Conservation (phyloP, 495 filamentous ascomycete genomes). For the Friedmanniomyces simplex region DNA sequence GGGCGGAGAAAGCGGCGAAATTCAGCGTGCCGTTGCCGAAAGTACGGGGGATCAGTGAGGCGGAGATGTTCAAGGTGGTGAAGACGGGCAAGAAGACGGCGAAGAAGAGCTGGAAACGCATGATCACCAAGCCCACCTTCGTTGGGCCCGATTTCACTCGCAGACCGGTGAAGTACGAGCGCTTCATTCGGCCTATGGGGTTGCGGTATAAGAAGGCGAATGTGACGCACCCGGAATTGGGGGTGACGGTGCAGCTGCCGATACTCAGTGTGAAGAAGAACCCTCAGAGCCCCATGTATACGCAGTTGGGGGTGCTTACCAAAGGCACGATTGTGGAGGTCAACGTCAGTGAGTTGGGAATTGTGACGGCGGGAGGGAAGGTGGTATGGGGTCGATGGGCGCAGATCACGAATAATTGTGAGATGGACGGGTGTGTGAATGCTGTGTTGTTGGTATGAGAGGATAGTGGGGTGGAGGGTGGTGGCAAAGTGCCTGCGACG, state of each 20-base stretch:
- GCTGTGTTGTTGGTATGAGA: conserved; percentile 34
- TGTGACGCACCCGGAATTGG: conserved; percentile 78
- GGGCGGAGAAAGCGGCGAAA: conserved; percentile 87
- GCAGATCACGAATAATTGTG: conserved; percentile 65
- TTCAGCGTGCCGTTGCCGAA: conserved; percentile 91
- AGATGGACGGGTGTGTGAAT: conserved; percentile 74
- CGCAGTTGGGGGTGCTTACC: conserved; percentile 85
- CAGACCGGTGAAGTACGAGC: conserved; percentile 88
- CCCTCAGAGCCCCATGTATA: conserved; percentile 88
- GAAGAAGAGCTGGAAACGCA: conserved; percentile 83
- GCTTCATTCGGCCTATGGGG: conserved; percentile 67
- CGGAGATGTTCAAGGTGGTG: conserved; percentile 98
- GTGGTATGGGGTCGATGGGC: conserved; percentile 86
- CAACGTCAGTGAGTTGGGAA: conserved; percentile 85
- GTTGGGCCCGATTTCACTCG: conserved; percentile 88
- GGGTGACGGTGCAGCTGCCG: conserved; percentile 83
- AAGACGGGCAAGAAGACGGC: conserved; percentile 82
- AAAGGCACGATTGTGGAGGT: conserved; percentile 95
- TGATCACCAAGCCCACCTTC: conserved; percentile 89
- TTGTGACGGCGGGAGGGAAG: conserved; percentile 88
- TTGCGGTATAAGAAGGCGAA: conserved; percentile 90
- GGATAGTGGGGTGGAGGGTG: background rate
- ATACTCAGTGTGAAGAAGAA: conserved; percentile 98
- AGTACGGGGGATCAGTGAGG: conserved; percentile 85
- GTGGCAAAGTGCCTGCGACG: background rate